Evolutionary conservation across 352 stramenopile species (phyloP), one percentile per base, ranked within the genome.

Genomic region (Globisporangium yorkense): DNA sequence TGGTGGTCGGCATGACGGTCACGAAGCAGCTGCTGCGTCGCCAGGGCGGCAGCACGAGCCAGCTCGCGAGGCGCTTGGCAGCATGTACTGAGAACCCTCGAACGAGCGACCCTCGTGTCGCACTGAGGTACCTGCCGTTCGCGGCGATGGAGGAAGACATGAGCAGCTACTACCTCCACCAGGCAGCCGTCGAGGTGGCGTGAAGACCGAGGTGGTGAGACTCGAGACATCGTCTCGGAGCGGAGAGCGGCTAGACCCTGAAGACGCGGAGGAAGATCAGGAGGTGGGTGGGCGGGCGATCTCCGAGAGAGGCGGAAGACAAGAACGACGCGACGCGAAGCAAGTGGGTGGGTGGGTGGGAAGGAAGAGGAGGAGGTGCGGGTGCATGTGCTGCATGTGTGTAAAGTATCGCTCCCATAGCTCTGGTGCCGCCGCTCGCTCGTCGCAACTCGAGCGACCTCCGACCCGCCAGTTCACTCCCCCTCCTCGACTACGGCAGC

Each of bases 161-260:
- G 21, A 49, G 37, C 44, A 67, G 62, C 56, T 80, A 68, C 58
- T 57, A 77, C 16, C 61, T 76, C 54, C 57, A 77, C 48, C 71
- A 70, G 15, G 48, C 63, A 4, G 77, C 61, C 2, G 40, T 81
- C 2, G 74, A 77, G 37, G 70, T 84, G 27, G 70, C 62, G 47
- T 84, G 44, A 78, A 16, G 51, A 53, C 5, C n/a, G 24, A 27
- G 2, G 40, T 29, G n/a, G n/a, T n/a, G n/a, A n/a, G 10, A 18
- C 49, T 13, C 4, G 54, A 62, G 48, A 56, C n/a, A 60, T 24
- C 20, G 21, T 35, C 31, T 35, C 31, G 31, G 8, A 35, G 31
- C 31, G 8, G 31, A 7, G 31, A 35, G 45, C 20, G 35, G 27
- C 5, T 37, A 31, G 12, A 43, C 20, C 15, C 33, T n/a, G 37